Conservation (phyloP, 225 moss, liverwort and hornwort genomes). For the Physcomitrellopsis africana region DNA sequence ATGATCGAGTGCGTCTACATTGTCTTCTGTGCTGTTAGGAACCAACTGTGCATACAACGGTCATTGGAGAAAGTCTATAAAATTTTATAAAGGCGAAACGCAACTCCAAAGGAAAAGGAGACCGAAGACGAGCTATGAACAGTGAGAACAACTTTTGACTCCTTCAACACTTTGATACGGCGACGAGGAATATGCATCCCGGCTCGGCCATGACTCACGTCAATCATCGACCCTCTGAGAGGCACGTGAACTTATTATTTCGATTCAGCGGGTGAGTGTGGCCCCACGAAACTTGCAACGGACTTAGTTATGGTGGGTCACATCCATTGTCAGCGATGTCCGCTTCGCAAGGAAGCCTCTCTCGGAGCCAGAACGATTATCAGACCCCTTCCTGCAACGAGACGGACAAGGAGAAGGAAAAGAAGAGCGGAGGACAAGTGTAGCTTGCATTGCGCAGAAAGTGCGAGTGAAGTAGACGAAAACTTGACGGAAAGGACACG, state of each 20-base stretch:
- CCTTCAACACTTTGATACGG: slow-evolving; percentile 24
- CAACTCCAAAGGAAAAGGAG: not conserved
- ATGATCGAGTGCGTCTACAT: slow-evolving; percentile 3
- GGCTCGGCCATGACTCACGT: not conserved
- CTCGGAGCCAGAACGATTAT: too few relatives aligned
- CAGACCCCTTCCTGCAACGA: not conserved
- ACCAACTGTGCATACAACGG: slow-evolving; percentile 18
- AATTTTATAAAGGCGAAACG: not conserved
- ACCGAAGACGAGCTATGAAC: slow-evolving; percentile 3
- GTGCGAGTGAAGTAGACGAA: too few relatives aligned
- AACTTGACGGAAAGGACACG: not conserved
- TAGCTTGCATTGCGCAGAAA: not conserved
- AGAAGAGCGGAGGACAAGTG: not conserved
- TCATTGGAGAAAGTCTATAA: slow-evolving; percentile 6
- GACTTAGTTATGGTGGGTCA: slow-evolving; percentile 1
- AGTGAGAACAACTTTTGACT: slow-evolving; percentile 28
- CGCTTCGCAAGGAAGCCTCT: not conserved
- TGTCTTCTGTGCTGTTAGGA: not conserved
- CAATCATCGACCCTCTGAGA: slow-evolving; percentile 24
- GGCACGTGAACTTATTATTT: slow-evolving; percentile 7
- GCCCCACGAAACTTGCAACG: slow-evolving; percentile 16
- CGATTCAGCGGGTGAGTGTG: not conserved
- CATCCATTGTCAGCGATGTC: not conserved
- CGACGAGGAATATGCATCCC: slow-evolving; percentile 26
- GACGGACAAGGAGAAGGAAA: not conserved